Percentiles rank a stretch among this genome's conserved stretches.
Evolutionary conservation across 2,329 filamentous ascomycete genomes (phyloP).

Genomic region (Colletotrichum lentis): DNA sequence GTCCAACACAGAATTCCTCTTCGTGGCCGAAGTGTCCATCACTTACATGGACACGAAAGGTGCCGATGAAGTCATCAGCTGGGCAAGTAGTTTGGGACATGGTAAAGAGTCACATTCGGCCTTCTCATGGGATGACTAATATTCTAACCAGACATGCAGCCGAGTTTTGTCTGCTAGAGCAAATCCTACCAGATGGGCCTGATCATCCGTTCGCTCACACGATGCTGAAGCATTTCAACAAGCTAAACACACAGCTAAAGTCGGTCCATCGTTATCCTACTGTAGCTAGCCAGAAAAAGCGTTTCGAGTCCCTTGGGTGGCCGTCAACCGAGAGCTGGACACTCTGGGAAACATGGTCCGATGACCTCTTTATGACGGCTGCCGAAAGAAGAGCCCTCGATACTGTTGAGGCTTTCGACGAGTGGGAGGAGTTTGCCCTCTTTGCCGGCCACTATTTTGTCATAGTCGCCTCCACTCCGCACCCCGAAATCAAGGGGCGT

Average conservation of each 20-base stretch:
- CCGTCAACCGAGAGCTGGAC: constrained; percentile 66
- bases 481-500: constrained; percentile 20
- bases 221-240: constrained; percentile 85
- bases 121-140: background rate
- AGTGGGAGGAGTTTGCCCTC: constrained; percentile 93
- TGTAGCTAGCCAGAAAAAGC: constrained; percentile 68
- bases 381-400: constrained; percentile 71
- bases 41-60: constrained; percentile 84
- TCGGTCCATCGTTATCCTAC: constrained; percentile 76
- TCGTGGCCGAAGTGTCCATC: constrained; percentile 88
- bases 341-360: constrained; percentile 85
- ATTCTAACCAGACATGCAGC: constrained; percentile 56
- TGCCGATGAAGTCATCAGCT: constrained; percentile 77
- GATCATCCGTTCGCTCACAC: constrained; percentile 85
- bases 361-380: constrained; percentile 69
- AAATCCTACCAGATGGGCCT: constrained; percentile 80
- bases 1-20: constrained; percentile 66
- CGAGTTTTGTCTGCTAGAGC: constrained; percentile 86
- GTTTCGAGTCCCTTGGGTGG: constrained; percentile 79
- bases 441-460: constrained; percentile 88
- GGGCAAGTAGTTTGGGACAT: constrained; percentile 76
- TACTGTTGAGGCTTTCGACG: constrained; percentile 83
- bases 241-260: constrained; percentile 79
- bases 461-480: constrained; percentile 65
- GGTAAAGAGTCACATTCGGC: constrained; percentile 56